Conservation (phyloP, 2,329 filamentous ascomycete genomes). For the Sporothrix mexicana region DNA sequence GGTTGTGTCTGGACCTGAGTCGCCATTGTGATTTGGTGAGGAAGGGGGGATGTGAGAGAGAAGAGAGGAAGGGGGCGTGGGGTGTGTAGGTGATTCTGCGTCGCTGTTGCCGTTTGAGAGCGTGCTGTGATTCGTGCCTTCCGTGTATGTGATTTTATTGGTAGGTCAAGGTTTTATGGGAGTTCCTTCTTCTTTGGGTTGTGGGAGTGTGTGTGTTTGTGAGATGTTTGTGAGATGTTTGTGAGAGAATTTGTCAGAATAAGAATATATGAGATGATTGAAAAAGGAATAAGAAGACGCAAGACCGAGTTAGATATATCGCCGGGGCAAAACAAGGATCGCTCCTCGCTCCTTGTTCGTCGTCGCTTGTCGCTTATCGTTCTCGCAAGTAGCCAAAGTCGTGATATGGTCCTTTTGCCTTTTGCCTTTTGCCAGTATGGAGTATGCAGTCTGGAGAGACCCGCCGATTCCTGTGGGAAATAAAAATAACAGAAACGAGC, state of each 20-base stretch:
- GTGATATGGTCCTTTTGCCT: not conserved
- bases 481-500: not conserved
- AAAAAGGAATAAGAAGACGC: too few relatives aligned
- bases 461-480: not conserved
- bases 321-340: too few relatives aligned
- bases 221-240: not conserved
- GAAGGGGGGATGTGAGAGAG: not conserved
- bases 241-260: too few relatives aligned
- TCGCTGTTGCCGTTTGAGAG: conserved; percentile 11
- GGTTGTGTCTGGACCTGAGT: conserved; percentile 16
- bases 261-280: too few relatives aligned
- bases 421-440: not conserved
- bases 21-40: conserved; percentile 13
- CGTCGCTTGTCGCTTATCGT: too few relatives aligned
- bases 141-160: not conserved
- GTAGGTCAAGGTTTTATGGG: too few relatives aligned
- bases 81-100: conserved; percentile 3
- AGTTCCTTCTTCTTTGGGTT: not conserved
- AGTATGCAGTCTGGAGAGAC: not conserved
- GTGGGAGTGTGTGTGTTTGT: not conserved
- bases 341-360: too few relatives aligned
- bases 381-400: not conserved
- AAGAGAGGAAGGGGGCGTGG: not conserved
- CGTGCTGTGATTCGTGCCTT: not conserved
- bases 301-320: not conserved